Evolutionary conservation across 176 grass and related monocot species (phyloP), one percentile per base, ranked within the genome.

Genomic region (Aechmea fasciata): DNA sequence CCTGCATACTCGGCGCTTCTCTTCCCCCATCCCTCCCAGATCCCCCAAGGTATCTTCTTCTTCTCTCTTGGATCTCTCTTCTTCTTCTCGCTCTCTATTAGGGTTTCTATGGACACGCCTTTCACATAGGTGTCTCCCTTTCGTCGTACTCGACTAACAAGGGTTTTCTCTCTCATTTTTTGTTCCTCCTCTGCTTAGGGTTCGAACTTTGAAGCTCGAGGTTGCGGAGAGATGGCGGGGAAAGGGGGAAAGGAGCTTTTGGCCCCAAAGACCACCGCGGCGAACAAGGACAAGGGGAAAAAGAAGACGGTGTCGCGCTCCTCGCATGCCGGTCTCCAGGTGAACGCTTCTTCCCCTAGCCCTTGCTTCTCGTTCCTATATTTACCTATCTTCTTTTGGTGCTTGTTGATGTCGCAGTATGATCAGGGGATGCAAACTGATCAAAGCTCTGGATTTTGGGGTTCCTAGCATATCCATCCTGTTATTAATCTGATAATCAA

Each of bases 241-340:
- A 86, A 86, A 75, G 84, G 84, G 63, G 75, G 61, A 75, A 86
- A 86, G 17, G 52, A 11, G 52, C 52, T 57, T 57, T 57, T 57
- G 75, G 52, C 75, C 25, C 65, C 71, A 67, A 71, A 75, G 19
- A 75, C 71, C 13, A 86, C 81, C 70, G 63, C 84, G 59, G 61
- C 84, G 71, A 80, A 86, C 17, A 86, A 86, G 84, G 84, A 86
- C 33, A 86, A 82, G 75, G 84, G 78, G 51, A 86, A 86, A 75
- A 86, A 82, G 67, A 52, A 66, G 66, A 74, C 78, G 41, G 69
- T 73, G 11, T 78, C 83, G 47, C 83, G 83, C 74, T 82, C 75
- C 62, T 86, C 79, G 47, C 84, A 75, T 48, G 67, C 79, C 26
- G 71, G 71, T 1, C 63, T 71, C 29, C 84, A 79, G 75, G 84